These are phyloP conservation scores for Phytophthora foliorum DNA, from an alignment of 352 stramenopile species.

Conservation along the genomic window DNA sequence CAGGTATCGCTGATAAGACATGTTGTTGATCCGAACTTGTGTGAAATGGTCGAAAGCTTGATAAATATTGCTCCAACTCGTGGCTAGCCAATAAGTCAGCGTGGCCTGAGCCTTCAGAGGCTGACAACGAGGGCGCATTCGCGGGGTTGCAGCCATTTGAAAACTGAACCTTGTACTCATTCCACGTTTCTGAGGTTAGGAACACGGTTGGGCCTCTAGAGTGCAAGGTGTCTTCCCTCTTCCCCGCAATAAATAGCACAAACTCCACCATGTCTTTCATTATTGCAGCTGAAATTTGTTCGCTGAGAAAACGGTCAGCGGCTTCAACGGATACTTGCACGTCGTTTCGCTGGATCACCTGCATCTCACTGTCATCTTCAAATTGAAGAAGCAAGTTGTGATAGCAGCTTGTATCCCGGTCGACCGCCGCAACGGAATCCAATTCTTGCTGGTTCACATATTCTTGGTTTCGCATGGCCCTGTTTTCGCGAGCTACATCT, in stretches of 20 bases:
- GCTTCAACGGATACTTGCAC: slow-evolving; percentile 44
- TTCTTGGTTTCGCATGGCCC: slow-evolving; percentile 49
- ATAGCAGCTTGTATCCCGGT: slow-evolving; percentile 63
- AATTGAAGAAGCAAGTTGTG: slow-evolving; percentile 68
- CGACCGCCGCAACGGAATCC: slow-evolving; percentile 53
- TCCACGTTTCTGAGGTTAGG: slow-evolving; percentile 56
- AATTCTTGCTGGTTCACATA: slow-evolving; percentile 63
- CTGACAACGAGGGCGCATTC: background rate
- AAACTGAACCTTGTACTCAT: slow-evolving; percentile 67
- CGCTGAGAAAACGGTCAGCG: slow-evolving; percentile 50
- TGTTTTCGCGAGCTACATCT: slow-evolving; percentile 71
- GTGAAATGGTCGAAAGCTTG: slow-evolving; percentile 40
- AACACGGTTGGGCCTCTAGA: slow-evolving; percentile 49
- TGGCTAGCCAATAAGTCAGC: slow-evolving; percentile 37
- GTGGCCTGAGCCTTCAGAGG: slow-evolving; percentile 12
- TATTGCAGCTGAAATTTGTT: slow-evolving; percentile 50
- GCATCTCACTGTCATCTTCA: slow-evolving; percentile 68
- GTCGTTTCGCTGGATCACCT: slow-evolving; percentile 45
- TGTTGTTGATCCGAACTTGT: slow-evolving; percentile 19
- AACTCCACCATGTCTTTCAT: slow-evolving; percentile 71
- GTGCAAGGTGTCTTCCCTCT: slow-evolving; percentile 60
- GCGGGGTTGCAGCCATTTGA: slow-evolving; percentile 21
- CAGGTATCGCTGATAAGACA: slow-evolving; percentile 31
- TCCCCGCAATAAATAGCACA: slow-evolving; percentile 56
- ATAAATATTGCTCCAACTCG: slow-evolving; percentile 60